These are phyloP conservation scores for Sanghuangporus sanghuang DNA, from an alignment of 1,284 basidiomycete species.

Conservation along the genomic window DNA sequence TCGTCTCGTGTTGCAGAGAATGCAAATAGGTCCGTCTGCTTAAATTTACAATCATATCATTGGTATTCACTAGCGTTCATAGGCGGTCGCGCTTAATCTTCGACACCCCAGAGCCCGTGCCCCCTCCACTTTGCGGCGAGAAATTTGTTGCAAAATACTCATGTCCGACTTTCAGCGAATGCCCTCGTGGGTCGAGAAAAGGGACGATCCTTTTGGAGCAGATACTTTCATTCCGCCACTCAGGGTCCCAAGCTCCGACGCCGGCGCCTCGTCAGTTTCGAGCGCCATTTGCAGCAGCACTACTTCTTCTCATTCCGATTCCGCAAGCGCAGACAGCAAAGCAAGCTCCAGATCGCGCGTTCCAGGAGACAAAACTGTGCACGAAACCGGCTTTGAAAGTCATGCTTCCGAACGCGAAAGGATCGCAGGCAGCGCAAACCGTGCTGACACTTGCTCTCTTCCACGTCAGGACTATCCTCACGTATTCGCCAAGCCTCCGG, in stretches of 20 bases:
- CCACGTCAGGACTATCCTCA: no score
- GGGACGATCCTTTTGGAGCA: background rate
- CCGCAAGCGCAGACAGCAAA: background rate
- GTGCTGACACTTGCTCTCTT: background rate
- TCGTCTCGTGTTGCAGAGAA: background rate
- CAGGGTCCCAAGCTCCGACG: background rate
- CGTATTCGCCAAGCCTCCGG: no score
- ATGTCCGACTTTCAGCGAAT: background rate
- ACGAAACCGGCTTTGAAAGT: background rate
- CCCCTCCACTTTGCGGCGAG: background rate
- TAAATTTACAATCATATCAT: background rate
- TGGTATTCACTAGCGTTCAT: background rate
- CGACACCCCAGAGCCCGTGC: background rate
- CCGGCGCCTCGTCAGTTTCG: background rate
- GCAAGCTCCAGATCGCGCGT: background rate
- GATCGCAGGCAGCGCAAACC: background rate
- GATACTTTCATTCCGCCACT: background rate
- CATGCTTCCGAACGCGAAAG: background rate
- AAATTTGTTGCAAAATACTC: background rate
- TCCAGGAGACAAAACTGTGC: background rate
- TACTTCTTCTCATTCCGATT: background rate
- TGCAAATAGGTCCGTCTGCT: background rate
- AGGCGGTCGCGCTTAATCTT: background rate
- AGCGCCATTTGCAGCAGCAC: no score
- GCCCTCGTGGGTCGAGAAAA: background rate